Base-by-base conservation (phyloP, 2,329 filamentous ascomycete genomes). In the Ilyonectria sp. region DNA sequence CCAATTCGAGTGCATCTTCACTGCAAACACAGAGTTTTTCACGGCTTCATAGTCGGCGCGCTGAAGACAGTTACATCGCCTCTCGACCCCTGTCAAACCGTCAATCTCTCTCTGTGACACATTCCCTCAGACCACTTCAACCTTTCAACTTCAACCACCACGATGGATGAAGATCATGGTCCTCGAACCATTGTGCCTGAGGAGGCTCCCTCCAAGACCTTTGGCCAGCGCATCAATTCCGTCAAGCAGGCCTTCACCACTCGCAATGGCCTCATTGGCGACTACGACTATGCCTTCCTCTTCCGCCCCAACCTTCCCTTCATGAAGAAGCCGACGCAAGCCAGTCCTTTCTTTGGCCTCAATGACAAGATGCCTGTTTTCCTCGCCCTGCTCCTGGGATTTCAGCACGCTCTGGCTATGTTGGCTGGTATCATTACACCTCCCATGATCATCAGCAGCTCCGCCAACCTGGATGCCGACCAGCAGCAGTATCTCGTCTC, bases 211-310 rank as follows among this genome's bases (percentile, higher is more conserved):
- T 78, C 72, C 64, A 82, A 77, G 73, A 69, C 71, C 37, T 55
- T 80, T 56, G 21, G 70, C 37, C 67, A 77, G 57, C 77, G 77
- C 29, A 68, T 76, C 50, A 70, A 72, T 52, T 74, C 74, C 23
- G 43, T 79, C 21, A 69, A 65, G 35, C 82, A 81, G 66, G 81
- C 82, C 6, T 85, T 89, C 70, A 80, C 86, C 60, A 90, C 87
- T 52, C 90, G 85, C 68, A 87, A 94, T 1, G 95, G 95, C 13
- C 86, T 97, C 29, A 81, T 98, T 63, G 95, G 95, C 69, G 86
- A 90, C 74, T 98, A 98, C 81, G 93, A 98, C 86, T 98, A 98
- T 86, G 93, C 80, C 40, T 96, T 94, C 76, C 90, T 98, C 46
- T 97, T 98, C 85, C 90, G 84, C 23, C 93, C 90, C 1, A 94